Percentiles rank a stretch among this genome's conserved stretches.
Conservation (phyloP, 495 filamentous ascomycete species). For the Bathelium albidoporum region DNA sequence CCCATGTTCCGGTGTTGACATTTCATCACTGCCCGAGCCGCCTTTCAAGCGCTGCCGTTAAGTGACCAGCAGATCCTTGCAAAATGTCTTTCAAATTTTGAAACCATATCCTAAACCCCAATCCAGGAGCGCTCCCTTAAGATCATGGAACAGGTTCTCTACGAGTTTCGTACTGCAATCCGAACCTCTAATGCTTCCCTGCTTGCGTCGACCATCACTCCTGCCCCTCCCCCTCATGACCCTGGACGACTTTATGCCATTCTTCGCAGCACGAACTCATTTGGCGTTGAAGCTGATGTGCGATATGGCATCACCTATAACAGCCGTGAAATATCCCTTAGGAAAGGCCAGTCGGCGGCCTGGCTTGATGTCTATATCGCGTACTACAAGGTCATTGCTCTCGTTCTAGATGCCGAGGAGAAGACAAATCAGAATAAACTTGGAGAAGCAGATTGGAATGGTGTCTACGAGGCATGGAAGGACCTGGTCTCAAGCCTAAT, state of each 20-base stretch:
- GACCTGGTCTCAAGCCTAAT: conserved; percentile 59
- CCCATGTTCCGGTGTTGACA: conserved; percentile 1
- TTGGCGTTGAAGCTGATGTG: conserved; percentile 46
- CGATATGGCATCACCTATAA: conserved; percentile 51
- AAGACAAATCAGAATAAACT: conserved; percentile 22
- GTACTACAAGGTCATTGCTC: conserved; percentile 72
- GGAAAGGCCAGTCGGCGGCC: conserved; percentile 22
- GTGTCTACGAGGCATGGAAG: conserved; percentile 78
- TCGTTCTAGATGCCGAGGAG: conserved; percentile 34
- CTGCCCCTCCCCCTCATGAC: conserved; percentile 46
- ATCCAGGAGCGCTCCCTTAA: too few relatives aligned
- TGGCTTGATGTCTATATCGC: conserved; percentile 76
- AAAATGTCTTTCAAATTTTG: background rate
- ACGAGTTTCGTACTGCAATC: conserved; percentile 52
- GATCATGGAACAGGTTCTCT: conserved; percentile 54
- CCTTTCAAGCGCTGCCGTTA: background rate
- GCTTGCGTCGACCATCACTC: conserved; percentile 60
- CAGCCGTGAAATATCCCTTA: conserved; percentile 47
- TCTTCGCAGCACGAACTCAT: conserved; percentile 47
- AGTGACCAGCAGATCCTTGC: too few relatives aligned
- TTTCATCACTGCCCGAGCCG: background rate
- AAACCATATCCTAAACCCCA: too few relatives aligned
- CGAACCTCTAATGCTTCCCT: conserved; percentile 46
- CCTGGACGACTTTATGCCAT: conserved; percentile 51
- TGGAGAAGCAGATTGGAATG: conserved; percentile 50